Conservation (phyloP, 305 asterid genomes). For the Plantago coronopus region DNA sequence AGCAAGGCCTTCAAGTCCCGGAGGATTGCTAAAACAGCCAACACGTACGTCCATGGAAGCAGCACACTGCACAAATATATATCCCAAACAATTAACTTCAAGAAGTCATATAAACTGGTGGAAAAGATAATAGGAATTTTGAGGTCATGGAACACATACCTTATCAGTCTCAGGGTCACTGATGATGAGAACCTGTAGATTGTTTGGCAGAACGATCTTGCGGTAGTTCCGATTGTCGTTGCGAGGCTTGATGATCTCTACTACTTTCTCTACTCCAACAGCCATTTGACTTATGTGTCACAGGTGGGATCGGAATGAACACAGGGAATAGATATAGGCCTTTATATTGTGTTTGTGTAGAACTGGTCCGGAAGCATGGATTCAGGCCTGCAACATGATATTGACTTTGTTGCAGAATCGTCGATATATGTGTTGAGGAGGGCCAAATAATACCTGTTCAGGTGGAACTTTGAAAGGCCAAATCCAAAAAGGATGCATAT, state of each 20-base stretch:
- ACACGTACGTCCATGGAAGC: constrained; percentile 93
- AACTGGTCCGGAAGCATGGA: too few species aligned
- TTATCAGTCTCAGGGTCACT: constrained; percentile 94
- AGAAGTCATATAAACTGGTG: not conserved
- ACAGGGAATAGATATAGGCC: too few species aligned
- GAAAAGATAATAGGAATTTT: constrained; percentile 1
- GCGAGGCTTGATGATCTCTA: constrained; percentile 73
- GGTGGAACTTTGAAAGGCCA: too few species aligned
- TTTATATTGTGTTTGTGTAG: too few species aligned
- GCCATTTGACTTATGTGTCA: constrained; percentile 35
- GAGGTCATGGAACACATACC: constrained; percentile 34
- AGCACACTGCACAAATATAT: constrained; percentile 55
- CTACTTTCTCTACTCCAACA: constrained; percentile 30
- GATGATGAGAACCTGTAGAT: constrained; percentile 75
- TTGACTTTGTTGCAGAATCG: too few species aligned
- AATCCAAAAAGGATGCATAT: too few species aligned
- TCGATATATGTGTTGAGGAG: too few species aligned
- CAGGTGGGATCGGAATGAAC: too few species aligned
- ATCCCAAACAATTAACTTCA: constrained; percentile 13
- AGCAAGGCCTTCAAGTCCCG: constrained; percentile 96
- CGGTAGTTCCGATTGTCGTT: constrained; percentile 70
- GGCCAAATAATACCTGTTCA: too few species aligned
- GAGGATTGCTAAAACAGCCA: constrained; percentile 89
- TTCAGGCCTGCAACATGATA: too few species aligned
- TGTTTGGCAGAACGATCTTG: constrained; percentile 63